Evolutionary conservation across 1,284 basidiomycete genomes (phyloP).

Genomic region (Rhodotorula sp.): DNA sequence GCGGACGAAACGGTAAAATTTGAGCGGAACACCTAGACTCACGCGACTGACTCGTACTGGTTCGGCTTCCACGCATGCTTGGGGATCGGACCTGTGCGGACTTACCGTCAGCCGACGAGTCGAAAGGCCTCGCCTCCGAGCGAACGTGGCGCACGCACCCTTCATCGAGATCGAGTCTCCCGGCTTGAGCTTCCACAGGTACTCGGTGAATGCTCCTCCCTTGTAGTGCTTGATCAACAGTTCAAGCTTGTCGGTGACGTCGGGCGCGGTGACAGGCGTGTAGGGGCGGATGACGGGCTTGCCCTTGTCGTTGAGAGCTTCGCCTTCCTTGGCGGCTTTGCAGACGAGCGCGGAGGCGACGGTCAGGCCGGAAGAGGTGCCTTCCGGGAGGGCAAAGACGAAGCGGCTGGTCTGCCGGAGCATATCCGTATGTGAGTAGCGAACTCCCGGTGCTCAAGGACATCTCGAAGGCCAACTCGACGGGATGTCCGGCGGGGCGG

Average conservation of each 20-base stretch:
- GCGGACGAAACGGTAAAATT: no score
- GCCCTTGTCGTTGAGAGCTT: constrained; percentile 66
- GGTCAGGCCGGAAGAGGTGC: constrained; percentile 72
- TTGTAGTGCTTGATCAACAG: constrained; percentile 78
- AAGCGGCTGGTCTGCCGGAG: constrained; percentile 62
- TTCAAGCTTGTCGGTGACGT: constrained; percentile 68
- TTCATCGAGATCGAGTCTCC: constrained; percentile 85
- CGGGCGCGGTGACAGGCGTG: constrained; percentile 59
- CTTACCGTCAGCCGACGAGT: no score
- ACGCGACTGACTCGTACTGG: constrained; percentile 55
- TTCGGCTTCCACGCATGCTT: constrained; percentile 56
- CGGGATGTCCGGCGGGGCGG: constrained; percentile 62
- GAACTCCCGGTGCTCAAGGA: no score
- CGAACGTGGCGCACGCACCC: constrained; percentile 50
- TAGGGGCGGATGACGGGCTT: constrained; percentile 76
- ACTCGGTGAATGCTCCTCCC: constrained; percentile 50
- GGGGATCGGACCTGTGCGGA: constrained; percentile 57
- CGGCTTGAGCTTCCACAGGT: constrained; percentile 46
- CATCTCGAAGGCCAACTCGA: no score
- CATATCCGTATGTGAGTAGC: no score
- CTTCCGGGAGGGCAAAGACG: constrained; percentile 79
- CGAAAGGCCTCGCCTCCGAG: neutral
- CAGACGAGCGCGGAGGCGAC: constrained; percentile 60
- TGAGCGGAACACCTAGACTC: no score
- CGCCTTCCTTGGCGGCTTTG: constrained; percentile 52